Conservation (phyloP, 495 filamentous ascomycete species). For the Xylaria castorea region DNA sequence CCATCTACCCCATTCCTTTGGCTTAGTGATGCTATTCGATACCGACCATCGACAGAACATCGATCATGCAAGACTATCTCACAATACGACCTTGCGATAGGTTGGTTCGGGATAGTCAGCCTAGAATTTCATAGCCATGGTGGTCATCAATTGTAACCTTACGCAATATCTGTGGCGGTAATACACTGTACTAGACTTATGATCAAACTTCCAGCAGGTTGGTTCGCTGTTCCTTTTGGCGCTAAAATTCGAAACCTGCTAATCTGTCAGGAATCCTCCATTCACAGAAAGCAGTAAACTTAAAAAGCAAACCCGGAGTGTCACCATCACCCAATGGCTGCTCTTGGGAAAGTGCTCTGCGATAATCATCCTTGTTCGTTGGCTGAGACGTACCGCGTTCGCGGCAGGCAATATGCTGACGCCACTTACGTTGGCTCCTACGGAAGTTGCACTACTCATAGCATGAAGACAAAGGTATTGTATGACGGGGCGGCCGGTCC, state of each 20-base stretch:
- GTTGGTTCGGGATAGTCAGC: background rate
- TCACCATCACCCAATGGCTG: background rate
- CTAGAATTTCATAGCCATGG: background rate
- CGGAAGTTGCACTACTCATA: background rate
- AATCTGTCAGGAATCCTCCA: background rate
- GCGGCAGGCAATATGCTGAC: conserved; percentile 11
- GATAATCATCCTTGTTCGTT: background rate
- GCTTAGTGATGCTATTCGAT: background rate
- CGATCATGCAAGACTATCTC: background rate
- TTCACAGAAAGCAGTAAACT: background rate
- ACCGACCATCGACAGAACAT: background rate
- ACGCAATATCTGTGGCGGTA: background rate
- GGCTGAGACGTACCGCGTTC: background rate
- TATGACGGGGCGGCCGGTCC: background rate
- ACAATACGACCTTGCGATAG: background rate
- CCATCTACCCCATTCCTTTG: background rate
- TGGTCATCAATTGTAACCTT: conserved; percentile 16
- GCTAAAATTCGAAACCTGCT: conserved; percentile 1
- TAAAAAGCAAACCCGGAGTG: background rate
- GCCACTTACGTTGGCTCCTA: background rate
- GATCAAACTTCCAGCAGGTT: background rate
- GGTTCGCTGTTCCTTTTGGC: background rate
- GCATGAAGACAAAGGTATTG: background rate
- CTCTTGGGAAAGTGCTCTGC: background rate
- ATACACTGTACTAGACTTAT: background rate